Conservation (phyloP, 176 grass and related monocot genomes). For the Oryza meridionalis region DNA sequence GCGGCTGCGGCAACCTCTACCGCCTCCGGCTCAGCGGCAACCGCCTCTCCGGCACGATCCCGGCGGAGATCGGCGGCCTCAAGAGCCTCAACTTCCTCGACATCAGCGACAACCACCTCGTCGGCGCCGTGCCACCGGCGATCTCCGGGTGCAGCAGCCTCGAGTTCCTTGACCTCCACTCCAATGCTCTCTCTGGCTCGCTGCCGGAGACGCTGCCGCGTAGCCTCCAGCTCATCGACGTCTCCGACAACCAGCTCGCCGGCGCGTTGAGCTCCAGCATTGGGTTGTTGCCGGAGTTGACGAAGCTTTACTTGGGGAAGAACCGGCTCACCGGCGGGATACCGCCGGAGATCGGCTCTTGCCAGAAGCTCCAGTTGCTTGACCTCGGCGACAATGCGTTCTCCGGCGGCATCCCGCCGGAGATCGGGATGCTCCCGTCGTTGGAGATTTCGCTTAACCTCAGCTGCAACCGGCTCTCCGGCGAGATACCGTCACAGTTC, state of each 20-base stretch:
- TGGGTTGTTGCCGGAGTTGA: conserved; percentile 62
- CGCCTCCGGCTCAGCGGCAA: conserved; percentile 81
- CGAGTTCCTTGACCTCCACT: conserved; percentile 88
- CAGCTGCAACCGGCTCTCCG: conserved; percentile 73
- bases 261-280: conserved; percentile 58
- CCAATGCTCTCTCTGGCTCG: conserved; percentile 68
- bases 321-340: conserved; percentile 67
- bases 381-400: conserved; percentile 82
- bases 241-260: conserved; percentile 76
- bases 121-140: conserved; percentile 58
- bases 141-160: conserved; percentile 69
- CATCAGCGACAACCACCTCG: conserved; percentile 81
- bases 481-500: conserved; percentile 68
- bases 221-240: conserved; percentile 76
- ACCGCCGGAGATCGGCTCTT: conserved; percentile 69
- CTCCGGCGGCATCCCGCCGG: conserved; percentile 61
- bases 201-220: conserved; percentile 67
- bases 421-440: conserved; percentile 62
- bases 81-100: conserved; percentile 88
- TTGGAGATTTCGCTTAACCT: conserved; percentile 93
- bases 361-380: conserved; percentile 78
- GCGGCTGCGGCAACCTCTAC: conserved; percentile 82
- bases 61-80: conserved; percentile 68
- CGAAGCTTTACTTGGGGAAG: conserved; percentile 70
- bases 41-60: conserved; percentile 66